phyloP scores from a whole-genome alignment of 257 asterid species.

The Nicotiana noctiflora region DNA sequence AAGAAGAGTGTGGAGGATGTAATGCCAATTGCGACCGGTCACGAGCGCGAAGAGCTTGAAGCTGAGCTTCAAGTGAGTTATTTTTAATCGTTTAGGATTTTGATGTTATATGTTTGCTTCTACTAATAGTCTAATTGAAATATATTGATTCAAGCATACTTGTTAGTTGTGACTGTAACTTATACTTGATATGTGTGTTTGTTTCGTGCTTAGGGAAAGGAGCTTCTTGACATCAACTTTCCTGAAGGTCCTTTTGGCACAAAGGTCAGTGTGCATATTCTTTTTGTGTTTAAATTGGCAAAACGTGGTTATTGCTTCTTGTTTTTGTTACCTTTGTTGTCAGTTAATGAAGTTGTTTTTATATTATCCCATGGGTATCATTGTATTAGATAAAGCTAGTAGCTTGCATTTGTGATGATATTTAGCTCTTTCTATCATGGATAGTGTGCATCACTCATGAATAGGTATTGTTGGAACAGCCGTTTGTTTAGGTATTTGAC shows the following conservation, averaged over 20 bases:
- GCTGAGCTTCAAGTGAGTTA: constrained; percentile 73
- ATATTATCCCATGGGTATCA: not conserved
- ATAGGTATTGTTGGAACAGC: not conserved
- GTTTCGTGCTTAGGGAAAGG: constrained; percentile 44
- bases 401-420: not conserved
- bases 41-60: constrained; percentile 89
- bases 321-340: not conserved
- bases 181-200: not conserved
- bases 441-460: not conserved
- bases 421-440: not conserved
- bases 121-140: not conserved
- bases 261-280: constrained; percentile 44
- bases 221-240: constrained; percentile 48
- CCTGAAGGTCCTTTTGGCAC: constrained; percentile 94
- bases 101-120: not conserved
- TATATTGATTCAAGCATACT: not conserved
- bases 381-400: not conserved
- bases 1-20: constrained; percentile 67
- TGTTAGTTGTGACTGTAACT: not conserved
- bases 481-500: not conserved
- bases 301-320: not conserved
- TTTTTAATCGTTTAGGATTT: not conserved
- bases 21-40: constrained; percentile 97
- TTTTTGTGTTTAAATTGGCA: not conserved
- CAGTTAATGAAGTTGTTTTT: not conserved